These are phyloP conservation scores for Liquidambar formosana DNA, from an alignment of 164 flowering plant genomes.

Conservation along the genomic window DNA sequence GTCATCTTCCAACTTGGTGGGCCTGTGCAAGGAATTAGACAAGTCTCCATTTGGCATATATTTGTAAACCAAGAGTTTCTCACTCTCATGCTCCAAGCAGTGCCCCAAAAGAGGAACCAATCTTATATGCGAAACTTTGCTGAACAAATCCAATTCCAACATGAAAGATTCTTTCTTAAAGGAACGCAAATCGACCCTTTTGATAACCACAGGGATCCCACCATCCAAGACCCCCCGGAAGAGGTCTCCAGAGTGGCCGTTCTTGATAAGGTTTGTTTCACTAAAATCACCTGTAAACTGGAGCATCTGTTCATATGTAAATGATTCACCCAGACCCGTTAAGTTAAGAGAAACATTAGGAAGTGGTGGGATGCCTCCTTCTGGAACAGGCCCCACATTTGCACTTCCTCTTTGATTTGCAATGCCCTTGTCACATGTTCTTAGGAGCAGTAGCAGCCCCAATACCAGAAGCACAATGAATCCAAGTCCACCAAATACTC, in stretches of 20 bases:
- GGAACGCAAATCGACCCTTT: constrained; percentile 44
- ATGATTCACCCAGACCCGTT: constrained; percentile 56
- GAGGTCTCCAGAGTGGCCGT: constrained; percentile 83
- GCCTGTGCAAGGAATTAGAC: constrained; percentile 25
- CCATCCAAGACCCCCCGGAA: constrained; percentile 56
- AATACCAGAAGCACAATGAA: constrained; percentile 46
- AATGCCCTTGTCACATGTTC: constrained; percentile 26
- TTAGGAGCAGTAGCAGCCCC: constrained; percentile 32
- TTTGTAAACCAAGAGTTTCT: constrained; percentile 36
- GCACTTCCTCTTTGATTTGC: constrained; percentile 49
- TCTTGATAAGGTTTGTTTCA: constrained; percentile 69
- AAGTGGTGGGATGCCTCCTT: constrained; percentile 31
- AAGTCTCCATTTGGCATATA: constrained; percentile 41
- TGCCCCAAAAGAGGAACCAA: constrained; percentile 38
- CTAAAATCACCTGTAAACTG: constrained; percentile 53
- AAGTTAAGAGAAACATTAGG: constrained; percentile 34
- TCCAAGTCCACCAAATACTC: constrained; percentile 73
- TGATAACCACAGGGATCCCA: constrained; percentile 59
- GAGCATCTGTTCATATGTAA: constrained; percentile 64
- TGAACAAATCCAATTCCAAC: constrained; percentile 29
- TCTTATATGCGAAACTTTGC: constrained; percentile 28
- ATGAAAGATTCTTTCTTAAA: constrained; percentile 35
- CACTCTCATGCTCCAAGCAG: constrained; percentile 41
- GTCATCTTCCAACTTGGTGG: constrained; percentile 38
- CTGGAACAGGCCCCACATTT: constrained; percentile 42